Percentiles rank a stretch among this genome's conserved stretches.
phyloP scores from a whole-genome alignment of 805 yeast species.

The Metschnikowia lochheadii region DNA sequence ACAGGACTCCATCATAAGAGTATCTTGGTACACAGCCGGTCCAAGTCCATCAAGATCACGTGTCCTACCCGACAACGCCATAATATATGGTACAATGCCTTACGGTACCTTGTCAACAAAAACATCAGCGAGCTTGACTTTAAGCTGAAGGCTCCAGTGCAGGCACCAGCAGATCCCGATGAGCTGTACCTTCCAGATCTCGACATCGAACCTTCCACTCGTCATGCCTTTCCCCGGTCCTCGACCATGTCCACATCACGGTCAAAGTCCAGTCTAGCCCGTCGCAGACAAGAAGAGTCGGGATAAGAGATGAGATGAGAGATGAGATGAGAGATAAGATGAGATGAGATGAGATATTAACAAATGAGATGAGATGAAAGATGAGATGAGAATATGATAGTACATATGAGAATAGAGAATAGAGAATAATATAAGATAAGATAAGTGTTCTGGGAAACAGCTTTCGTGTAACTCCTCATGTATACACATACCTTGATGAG shows the following conservation, averaged over 20 bases:
- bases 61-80: slow-evolving; percentile 87
- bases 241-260: slow-evolving; percentile 12
- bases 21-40: slow-evolving; percentile 67
- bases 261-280: slow-evolving; percentile 6
- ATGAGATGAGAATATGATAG: no score
- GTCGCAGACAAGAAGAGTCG: no score
- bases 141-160: slow-evolving; percentile 16
- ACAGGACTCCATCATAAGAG: slow-evolving; percentile 85
- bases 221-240: slow-evolving; percentile 19
- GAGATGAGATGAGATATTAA: no score
- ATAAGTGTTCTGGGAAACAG: no score
- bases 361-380: no score
- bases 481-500: no score
- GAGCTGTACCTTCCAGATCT: slow-evolving; percentile 6
- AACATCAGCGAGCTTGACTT: slow-evolving; percentile 54
- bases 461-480: no score
- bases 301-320: no score
- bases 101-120: slow-evolving; percentile 68
- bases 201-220: slow-evolving; percentile 13
- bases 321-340: no score
- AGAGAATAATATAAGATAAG: no score
- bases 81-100: slow-evolving; percentile 84
- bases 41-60: slow-evolving; percentile 68
- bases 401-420: no score
- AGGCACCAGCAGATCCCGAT: slow-evolving; percentile 2